Base-by-base conservation (phyloP, 2,329 filamentous ascomycete genomes). In the Diaporthe amygdali region DNA sequence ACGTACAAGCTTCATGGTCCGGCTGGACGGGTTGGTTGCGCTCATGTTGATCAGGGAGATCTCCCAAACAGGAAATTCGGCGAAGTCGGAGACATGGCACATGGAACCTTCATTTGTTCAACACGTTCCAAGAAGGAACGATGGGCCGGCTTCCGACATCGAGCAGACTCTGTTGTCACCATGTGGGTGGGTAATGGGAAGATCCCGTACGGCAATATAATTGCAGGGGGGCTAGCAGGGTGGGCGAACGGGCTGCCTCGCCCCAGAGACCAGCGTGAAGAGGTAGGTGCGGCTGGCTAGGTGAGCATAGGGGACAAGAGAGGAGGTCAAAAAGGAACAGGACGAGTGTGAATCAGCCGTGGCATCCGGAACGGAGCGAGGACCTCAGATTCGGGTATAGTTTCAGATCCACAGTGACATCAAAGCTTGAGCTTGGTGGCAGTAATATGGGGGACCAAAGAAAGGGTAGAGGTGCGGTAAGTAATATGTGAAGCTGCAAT, bases 101-200 rank as follows among this genome's bases (percentile, higher is more conserved):
- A 44, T 64, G 59, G 59, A 64, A 30, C 30, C 20, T 64, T 64
- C 44, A 49, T 64, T 64, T 64, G 59, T 64, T 37, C 15, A 64
- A 49, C 44, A 49, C 59, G 59, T 34, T 64, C 59, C 59, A 64
- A 49, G 59, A 64, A 37, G 59, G 59, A 64, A 64, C n/a, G 30
- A 64, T 64, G 59, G 59, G 44, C 59, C 69, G 69, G 66, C 44
- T 67, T 61, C 69, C 69, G 69, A 64, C 59, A 6, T 12, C 17
- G 9, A 37, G 22, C 25, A 10, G 15, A 51, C 30, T 22, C 32
- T 67, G 41, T 3, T 54, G 34, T 34, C 39, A 8, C 22, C 27
- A 9, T 32, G 27, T n/a, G 59, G 59, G 6, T 63, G 30, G 37
- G 10, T 8, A 20, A 22, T 64, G 59, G 59, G 59, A 34, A 30